A percentile compares a stretch with the other conserved stretches of the same genome.
Evolutionary conservation across 768 basidiomycete species (phyloP).

Genomic region (Tephrocybe sp.): DNA sequence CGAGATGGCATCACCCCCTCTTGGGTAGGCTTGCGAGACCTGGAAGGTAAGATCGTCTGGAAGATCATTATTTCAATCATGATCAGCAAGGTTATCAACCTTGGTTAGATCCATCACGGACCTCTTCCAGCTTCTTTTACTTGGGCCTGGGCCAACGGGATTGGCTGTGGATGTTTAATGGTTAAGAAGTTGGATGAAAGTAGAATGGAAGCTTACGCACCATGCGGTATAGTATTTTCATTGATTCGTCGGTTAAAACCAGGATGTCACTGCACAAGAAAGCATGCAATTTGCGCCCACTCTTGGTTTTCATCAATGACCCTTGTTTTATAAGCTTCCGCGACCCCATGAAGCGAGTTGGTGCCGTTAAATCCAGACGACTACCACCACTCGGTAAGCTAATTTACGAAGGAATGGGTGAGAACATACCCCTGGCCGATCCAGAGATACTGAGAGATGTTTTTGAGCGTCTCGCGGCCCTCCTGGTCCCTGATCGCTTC

Average conservation of each 20-base stretch:
- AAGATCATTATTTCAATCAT: neutral
- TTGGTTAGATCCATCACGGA: conserved; percentile 21
- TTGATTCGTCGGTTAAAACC: conserved; percentile 75
- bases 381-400: conserved; percentile 3
- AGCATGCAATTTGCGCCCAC: conserved; percentile 71
- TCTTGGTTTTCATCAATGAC: conserved; percentile 75
- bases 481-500: conserved; percentile 87
- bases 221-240: conserved; percentile 78
- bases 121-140: conserved; percentile 58
- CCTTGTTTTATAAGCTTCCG: conserved; percentile 83
- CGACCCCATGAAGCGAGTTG: conserved; percentile 83
- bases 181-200: neutral
- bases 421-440: conserved; percentile 76
- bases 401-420: conserved; percentile 29
- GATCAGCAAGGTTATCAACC: neutral
- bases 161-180: conserved; percentile 50
- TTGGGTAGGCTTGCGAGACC: conserved; percentile 63
- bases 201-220: conserved; percentile 37
- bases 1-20: conserved; percentile 70
- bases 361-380: conserved; percentile 86
- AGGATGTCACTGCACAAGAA: conserved; percentile 91
- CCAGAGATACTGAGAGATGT: conserved; percentile 80
- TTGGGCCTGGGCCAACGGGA: conserved; percentile 66
- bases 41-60: conserved; percentile 72
- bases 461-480: conserved; percentile 69